Evolutionary conservation across 306 rosid species (phyloP).

Genomic region (Spatholobus suberectus): DNA sequence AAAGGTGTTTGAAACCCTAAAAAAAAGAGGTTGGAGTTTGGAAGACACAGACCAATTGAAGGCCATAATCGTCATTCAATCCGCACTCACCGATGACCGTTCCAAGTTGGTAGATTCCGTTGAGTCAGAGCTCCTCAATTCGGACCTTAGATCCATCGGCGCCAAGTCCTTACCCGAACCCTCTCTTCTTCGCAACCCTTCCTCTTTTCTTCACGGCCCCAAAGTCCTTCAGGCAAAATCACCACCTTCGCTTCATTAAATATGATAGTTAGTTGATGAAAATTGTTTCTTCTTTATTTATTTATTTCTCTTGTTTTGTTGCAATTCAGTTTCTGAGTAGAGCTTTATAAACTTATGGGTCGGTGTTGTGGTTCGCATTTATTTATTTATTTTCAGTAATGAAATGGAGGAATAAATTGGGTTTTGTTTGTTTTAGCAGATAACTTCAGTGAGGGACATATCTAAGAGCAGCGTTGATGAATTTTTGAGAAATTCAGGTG

Average conservation of each 20-base stretch:
- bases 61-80: conserved; percentile 56
- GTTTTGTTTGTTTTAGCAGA: conserved; percentile 51
- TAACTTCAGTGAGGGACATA: conserved; percentile 78
- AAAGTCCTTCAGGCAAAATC: conserved; percentile 84
- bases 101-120: conserved; percentile 48
- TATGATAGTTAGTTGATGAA: too few species aligned
- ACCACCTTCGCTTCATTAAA: too few species aligned
- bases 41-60: conserved; percentile 56
- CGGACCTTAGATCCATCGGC: conserved; percentile 68
- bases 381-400: neutral
- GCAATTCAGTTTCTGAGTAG: neutral
- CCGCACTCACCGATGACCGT: conserved; percentile 60
- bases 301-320: neutral
- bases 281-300: too few species aligned
- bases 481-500: conserved; percentile 52
- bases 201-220: conserved; percentile 72
- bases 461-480: conserved; percentile 62
- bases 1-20: conserved; percentile 54
- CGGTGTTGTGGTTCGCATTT: neutral
- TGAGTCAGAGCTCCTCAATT: conserved; percentile 75
- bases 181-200: conserved; percentile 56
- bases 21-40: conserved; percentile 71
- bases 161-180: conserved; percentile 77
- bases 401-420: neutral
- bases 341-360: neutral